These are phyloP conservation scores for Tricholomella constricta DNA, from an alignment of 768 basidiomycete genomes.

Conservation along the genomic window DNA sequence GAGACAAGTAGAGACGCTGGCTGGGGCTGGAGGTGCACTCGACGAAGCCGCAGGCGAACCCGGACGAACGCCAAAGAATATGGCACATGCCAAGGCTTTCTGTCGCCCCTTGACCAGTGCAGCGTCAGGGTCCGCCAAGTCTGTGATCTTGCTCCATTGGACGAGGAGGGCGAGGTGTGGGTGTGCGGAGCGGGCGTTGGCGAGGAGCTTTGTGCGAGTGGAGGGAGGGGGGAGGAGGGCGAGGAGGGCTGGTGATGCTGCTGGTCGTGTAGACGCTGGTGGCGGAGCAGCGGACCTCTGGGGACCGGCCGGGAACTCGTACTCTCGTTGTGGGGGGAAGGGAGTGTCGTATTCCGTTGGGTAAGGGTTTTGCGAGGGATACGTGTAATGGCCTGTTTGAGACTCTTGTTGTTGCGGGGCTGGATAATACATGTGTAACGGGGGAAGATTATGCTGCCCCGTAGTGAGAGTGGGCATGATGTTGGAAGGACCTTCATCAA, in stretches of 20 bases:
- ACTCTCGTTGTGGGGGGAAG: not conserved
- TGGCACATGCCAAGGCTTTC: slow-evolving; percentile 8
- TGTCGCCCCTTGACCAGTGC: slow-evolving; percentile 12
- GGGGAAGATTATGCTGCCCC: slow-evolving; percentile 14
- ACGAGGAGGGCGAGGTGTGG: slow-evolving; percentile 27
- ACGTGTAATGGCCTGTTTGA: not conserved
- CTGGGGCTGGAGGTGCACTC: too few relatives aligned
- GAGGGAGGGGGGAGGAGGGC: slow-evolving; percentile 33
- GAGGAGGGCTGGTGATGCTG: slow-evolving; percentile 34
- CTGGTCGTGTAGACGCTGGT: slow-evolving; percentile 23
- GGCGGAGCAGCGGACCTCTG: slow-evolving; percentile 15
- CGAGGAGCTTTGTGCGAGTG: slow-evolving; percentile 29
- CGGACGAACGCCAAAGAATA: slow-evolving; percentile 13
- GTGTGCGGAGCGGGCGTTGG: slow-evolving; percentile 25
- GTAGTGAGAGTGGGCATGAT: slow-evolving; percentile 1
- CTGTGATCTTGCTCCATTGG: slow-evolving; percentile 15
- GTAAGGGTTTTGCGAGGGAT: not conserved
- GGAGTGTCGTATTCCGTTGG: not conserved
- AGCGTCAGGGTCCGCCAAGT: slow-evolving; percentile 10
- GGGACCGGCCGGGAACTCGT: slow-evolving; percentile 1
- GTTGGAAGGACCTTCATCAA: slow-evolving; percentile 7
- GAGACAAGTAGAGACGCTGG: not conserved
- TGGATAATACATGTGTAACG: slow-evolving; percentile 14
- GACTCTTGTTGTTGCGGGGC: not conserved
- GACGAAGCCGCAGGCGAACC: slow-evolving; percentile 8